These are phyloP conservation scores for Colletotrichum phormii DNA, from an alignment of 2,329 filamentous ascomycete genomes.

Conservation along the genomic window DNA sequence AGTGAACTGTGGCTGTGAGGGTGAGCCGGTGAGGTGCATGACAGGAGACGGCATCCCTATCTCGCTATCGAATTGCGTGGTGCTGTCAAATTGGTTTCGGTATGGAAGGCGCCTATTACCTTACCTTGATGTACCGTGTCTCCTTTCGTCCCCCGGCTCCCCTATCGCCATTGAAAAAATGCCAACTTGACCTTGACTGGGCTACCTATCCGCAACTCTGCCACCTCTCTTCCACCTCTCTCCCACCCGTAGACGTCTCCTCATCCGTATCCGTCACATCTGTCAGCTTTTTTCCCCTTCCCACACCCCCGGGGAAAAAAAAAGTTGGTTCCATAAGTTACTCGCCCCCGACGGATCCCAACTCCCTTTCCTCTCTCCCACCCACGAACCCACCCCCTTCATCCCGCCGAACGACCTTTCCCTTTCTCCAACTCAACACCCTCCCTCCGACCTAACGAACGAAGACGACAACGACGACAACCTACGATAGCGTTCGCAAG, in stretches of 20 bases:
- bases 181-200: neutral
- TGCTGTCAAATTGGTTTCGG: too few relatives aligned
- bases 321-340: conserved; percentile 24
- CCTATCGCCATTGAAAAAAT: conserved; percentile 8
- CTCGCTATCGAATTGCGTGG: neutral
- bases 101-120: too few relatives aligned
- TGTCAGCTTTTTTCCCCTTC: conserved; percentile 29
- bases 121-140: neutral
- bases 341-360: conserved; percentile 4
- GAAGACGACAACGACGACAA: conserved; percentile 24
- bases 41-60: conserved; percentile 21
- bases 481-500: conserved; percentile 3
- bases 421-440: neutral
- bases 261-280: conserved; percentile 29
- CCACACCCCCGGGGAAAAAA: conserved; percentile 16
- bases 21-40: neutral
- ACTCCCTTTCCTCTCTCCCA: conserved; percentile 12
- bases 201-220: conserved; percentile 8
- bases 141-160: conserved; percentile 3
- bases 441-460: neutral
- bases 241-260: neutral
- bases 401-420: conserved; percentile 7
- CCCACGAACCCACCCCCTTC: conserved; percentile 11
- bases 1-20: neutral
- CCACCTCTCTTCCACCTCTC: neutral